These are phyloP conservation scores for Zoysia pacifica DNA, from an alignment of 176 grass and related monocot genomes.

Conservation along the genomic window DNA sequence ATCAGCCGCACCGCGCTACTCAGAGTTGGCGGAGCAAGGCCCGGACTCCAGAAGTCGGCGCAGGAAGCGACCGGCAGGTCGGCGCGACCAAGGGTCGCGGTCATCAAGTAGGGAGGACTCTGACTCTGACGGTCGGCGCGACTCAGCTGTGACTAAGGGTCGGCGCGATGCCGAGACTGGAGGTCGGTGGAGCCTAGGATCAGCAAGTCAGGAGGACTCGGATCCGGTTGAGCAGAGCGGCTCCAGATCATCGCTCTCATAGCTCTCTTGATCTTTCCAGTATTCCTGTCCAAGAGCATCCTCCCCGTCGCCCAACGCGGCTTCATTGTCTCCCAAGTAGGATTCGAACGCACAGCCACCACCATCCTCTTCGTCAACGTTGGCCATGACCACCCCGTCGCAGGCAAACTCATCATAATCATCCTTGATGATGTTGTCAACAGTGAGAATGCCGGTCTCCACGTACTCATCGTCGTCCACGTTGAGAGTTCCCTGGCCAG, in stretches of 20 bases:
- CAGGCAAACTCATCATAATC: not conserved
- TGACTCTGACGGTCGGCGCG: no score
- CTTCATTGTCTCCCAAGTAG: not conserved
- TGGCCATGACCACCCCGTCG: not conserved
- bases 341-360: not conserved
- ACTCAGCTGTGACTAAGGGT: no score
- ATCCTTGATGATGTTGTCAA: not conserved
- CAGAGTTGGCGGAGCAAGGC: no score
- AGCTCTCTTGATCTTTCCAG: conserved; percentile 24
- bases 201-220: no score
- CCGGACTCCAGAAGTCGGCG: no score
- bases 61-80: no score
- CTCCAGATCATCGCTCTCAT: conserved; percentile 6
- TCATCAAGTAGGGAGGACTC: no score
- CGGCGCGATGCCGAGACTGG: no score
- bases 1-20: no score
- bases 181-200: no score
- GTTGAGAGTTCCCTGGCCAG: conserved; percentile 8
- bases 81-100: no score
- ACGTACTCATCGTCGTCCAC: not conserved
- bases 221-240: no score
- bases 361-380: not conserved
- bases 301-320: not conserved
- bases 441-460: not conserved
- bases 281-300: conserved; percentile 21